Conservation (phyloP, 2,329 filamentous ascomycete species). For the Talaromyces sp. region DNA sequence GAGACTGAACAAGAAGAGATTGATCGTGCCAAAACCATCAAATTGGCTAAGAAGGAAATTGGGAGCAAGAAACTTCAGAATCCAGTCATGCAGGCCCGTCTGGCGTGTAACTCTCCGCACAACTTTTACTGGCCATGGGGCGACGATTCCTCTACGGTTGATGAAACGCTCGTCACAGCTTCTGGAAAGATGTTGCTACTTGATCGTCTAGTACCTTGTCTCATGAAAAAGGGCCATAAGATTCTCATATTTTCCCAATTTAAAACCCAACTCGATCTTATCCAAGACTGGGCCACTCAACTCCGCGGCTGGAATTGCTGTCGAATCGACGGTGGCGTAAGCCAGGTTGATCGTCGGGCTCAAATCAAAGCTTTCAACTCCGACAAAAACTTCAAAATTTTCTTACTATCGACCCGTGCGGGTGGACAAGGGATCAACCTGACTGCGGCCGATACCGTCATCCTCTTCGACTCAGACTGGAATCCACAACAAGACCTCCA, state of each 20-base stretch:
- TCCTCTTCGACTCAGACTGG: slow-evolving; percentile 87
- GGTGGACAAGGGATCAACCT: slow-evolving; percentile 96
- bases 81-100: slow-evolving; percentile 82
- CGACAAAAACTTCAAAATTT: slow-evolving; percentile 65
- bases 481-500: slow-evolving; percentile 97
- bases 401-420: slow-evolving; percentile 83
- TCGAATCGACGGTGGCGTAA: slow-evolving; percentile 84
- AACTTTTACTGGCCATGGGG: slow-evolving; percentile 95
- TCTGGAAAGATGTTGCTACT: slow-evolving; percentile 96
- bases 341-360: slow-evolving; percentile 66
- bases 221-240: slow-evolving; percentile 76
- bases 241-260: slow-evolving; percentile 97
- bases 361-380: slow-evolving; percentile 73
- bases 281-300: slow-evolving; percentile 79
- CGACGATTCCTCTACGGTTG: slow-evolving; percentile 58
- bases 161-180: slow-evolving; percentile 78
- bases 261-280: slow-evolving; percentile 85
- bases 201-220: slow-evolving; percentile 73
- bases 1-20: slow-evolving; percentile 58
- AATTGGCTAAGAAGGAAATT: slow-evolving; percentile 77
- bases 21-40: slow-evolving; percentile 24
- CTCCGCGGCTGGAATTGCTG: slow-evolving; percentile 77
- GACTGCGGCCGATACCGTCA: slow-evolving; percentile 84
- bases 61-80: slow-evolving; percentile 88
- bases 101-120: slow-evolving; percentile 90